Evolutionary conservation across 1,284 basidiomycete species (phyloP), one percentile per base, ranked within the genome.

Genomic region (Thecaphora frezii): DNA sequence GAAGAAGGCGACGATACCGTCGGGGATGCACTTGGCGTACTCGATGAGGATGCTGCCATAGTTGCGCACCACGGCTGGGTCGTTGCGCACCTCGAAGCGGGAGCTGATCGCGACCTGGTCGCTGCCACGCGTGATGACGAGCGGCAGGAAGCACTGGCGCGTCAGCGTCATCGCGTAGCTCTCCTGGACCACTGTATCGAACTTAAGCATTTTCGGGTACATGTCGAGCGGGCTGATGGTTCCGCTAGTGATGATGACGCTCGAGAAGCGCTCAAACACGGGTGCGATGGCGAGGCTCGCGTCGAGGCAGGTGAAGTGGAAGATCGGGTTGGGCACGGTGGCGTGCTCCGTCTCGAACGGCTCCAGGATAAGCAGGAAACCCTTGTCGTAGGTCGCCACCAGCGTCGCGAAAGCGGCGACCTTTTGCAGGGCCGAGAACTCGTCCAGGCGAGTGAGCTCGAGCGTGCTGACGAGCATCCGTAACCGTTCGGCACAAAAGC

Each of bases 161-260:
- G 91, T 90, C 30, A 99, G 85, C 14, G 96, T 97, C 96, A 99
- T 99, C 3, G 94, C 86, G 81, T 98, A 99, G 3, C 90, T 91
- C 80, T 97, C 94, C 81, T 96, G 90, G 12, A 97, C 90, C 22
- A 96, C 92, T 2, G 96, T 93, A 28, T 92, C 92, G 79, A 99
- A 99, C 72, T 94, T 91, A 41, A 99, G 84, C 89, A 99, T 99
- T 81, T 98, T 99, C 22, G 96, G 96, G 80, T 99, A 96, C 96
- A 99, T 99, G 82, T 99, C 96, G 53, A 98, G 82, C 5, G 96
- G 96, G 8, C 93, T 97, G 71, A 99, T 93, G 28, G 96, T 98
- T 71, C 96, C 96, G 14, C 92, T 97, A 0, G 96, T 98, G 80
- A 99, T 98, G 71, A 98, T 92, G 42, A 99, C 96, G 65, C 90